phyloP scores from a whole-genome alignment of 805 yeast genomes.

The Zygoascus flipseniorum region DNA sequence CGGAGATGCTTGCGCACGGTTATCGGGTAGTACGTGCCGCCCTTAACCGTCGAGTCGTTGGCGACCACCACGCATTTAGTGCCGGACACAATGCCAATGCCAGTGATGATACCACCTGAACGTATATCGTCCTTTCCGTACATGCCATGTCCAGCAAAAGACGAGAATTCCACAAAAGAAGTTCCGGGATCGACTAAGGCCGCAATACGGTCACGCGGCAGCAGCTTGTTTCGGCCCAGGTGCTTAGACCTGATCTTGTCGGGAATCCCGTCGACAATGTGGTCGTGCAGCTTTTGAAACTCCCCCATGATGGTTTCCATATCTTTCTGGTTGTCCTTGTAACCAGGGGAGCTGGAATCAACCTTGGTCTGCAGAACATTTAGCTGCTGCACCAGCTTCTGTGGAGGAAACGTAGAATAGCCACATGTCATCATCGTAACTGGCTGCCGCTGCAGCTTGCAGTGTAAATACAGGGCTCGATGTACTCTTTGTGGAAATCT shows the following conservation, averaged over 20 bases:
- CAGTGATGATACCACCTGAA: slow-evolving; percentile 28
- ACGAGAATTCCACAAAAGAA: slow-evolving; percentile 23
- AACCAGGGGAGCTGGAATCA: slow-evolving; percentile 19
- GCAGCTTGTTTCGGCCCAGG: slow-evolving; percentile 21
- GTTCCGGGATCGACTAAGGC: slow-evolving; percentile 26
- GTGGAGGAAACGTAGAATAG: slow-evolving; percentile 7
- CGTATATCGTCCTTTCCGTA: slow-evolving; percentile 26
- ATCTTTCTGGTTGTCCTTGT: slow-evolving; percentile 15
- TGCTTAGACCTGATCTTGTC: slow-evolving; percentile 24
- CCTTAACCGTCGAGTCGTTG: slow-evolving; percentile 27
- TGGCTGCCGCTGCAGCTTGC: no score
- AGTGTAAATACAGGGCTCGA: background rate
- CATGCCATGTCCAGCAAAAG: slow-evolving; percentile 25
- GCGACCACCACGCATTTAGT: slow-evolving; percentile 25
- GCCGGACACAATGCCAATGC: slow-evolving; percentile 25
- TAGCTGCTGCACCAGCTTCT: slow-evolving; percentile 7
- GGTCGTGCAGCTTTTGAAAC: slow-evolving; percentile 15
- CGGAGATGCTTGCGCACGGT: slow-evolving; percentile 27
- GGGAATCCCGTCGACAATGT: slow-evolving; percentile 19
- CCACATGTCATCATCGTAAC: background rate
- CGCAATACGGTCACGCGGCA: slow-evolving; percentile 25
- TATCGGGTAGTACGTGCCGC: slow-evolving; percentile 29
- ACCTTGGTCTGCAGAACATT: slow-evolving; percentile 16
- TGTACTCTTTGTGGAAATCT: background rate
- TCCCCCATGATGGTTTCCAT: slow-evolving; percentile 16